Conservation (phyloP, 2,329 filamentous ascomycete species). For the Knufia petricola region DNA sequence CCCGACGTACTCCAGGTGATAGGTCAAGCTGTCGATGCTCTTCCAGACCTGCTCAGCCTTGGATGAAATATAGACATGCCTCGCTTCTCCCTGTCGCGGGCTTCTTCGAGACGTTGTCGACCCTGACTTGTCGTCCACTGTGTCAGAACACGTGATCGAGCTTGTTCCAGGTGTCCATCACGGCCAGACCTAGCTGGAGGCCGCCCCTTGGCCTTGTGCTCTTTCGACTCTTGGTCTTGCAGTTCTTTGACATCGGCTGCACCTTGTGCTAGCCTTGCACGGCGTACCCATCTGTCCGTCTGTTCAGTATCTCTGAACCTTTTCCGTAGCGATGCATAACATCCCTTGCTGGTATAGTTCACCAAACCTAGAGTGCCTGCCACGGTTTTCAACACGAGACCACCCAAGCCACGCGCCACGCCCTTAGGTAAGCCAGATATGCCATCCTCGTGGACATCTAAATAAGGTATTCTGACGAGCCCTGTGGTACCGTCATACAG, state of each 20-base stretch:
- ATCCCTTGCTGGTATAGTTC: constrained; percentile 35
- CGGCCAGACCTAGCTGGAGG: background rate
- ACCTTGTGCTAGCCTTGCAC: constrained; percentile 21
- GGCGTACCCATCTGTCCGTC: constrained; percentile 31
- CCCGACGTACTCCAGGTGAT: background rate
- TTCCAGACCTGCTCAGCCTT: background rate
- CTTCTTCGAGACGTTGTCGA: constrained; percentile 13
- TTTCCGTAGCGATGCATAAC: constrained; percentile 34
- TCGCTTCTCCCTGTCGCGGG: constrained; percentile 12
- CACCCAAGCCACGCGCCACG: constrained; percentile 37
- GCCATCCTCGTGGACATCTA: constrained; percentile 34
- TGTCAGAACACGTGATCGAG: constrained; percentile 16
- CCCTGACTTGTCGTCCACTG: constrained; percentile 15
- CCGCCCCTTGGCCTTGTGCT: background rate
- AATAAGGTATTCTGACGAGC: constrained; percentile 35
- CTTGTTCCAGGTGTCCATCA: constrained; percentile 10
- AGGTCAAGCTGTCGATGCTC: background rate
- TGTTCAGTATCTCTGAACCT: constrained; percentile 26
- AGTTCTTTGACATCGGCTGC: constrained; percentile 14
- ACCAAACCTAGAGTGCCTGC: constrained; percentile 34
- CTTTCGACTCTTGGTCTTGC: constrained; percentile 4
- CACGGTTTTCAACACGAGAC: constrained; percentile 38
- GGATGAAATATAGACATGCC: background rate
- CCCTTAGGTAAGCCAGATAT: constrained; percentile 35
- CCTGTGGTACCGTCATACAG: constrained; percentile 38